Evolutionary conservation across 495 filamentous ascomycete species (phyloP).

Genomic region (Neurospora tetraspora): DNA sequence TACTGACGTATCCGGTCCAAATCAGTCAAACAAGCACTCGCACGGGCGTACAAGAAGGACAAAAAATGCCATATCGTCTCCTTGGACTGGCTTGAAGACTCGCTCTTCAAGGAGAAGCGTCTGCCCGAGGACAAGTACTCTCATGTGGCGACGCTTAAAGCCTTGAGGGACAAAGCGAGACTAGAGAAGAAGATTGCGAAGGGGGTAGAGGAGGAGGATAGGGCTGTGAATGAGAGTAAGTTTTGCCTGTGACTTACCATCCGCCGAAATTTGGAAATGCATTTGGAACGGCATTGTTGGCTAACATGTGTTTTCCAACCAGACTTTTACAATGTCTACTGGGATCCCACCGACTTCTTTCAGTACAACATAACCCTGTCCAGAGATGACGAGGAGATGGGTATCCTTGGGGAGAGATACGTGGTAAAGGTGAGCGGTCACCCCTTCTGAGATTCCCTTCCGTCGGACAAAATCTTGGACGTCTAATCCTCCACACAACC

Average conservation of each 20-base stretch:
- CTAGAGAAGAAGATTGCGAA: conserved; percentile 26
- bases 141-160: conserved; percentile 8
- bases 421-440: conserved; percentile 21
- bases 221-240: conserved; percentile 26
- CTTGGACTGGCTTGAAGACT: conserved; percentile 33
- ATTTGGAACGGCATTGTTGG: too few species aligned
- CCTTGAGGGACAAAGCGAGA: conserved; percentile 27
- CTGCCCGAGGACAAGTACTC: conserved; percentile 15
- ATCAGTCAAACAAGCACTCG: conserved; percentile 14
- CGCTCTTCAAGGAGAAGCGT: conserved; percentile 5
- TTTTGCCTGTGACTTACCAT: too few species aligned
- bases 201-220: conserved; percentile 34
- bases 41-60: background rate
- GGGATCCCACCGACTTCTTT: conserved; percentile 23
- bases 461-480: background rate
- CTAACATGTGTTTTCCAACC: background rate
- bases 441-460: background rate
- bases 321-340: conserved; percentile 22
- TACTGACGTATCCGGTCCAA: too few species aligned
- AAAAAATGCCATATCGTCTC: conserved; percentile 21
- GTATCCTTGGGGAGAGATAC: conserved; percentile 21
- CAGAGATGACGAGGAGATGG: conserved; percentile 16
- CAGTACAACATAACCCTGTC: conserved; percentile 22
- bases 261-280: too few species aligned
- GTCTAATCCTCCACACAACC: background rate